Base-by-base conservation (phyloP, 257 asterid species). In the Plantago major region DNA sequence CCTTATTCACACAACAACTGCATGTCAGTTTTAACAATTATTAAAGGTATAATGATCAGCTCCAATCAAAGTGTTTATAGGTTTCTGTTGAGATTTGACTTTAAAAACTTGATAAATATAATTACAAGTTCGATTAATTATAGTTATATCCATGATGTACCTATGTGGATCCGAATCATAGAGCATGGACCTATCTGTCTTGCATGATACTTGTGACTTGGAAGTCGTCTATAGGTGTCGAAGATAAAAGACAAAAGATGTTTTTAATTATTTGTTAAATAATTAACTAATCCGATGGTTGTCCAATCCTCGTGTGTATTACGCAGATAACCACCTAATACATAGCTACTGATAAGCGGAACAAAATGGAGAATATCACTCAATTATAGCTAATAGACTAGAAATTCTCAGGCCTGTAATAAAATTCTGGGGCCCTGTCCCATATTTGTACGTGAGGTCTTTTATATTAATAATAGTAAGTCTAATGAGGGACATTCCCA, bases 151-250 rank as follows among this genome's bases (percentile, higher is more conserved):
- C 52, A 18, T 57, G 7, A 33, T 33, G 7, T 4, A 4, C 46
- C 54, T 37, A 40, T 17, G 64, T 58, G 65, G 79, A 74, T 65
- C 64, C 79, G 37, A 55, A 69, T 62, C 63, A 70, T 30, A 63
- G 38, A 70, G 71, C 73, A 19, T 49, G 65, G 58, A 56, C 71
- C 60, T 46, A 40, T 37, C 65, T 66, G 58, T 56, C 56, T 2
- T 30, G 28, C 17, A 13, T 55, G 18, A 30, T 54, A 28, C 19
- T 11, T 28, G 60, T 55, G 44, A 55, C 60, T 7, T 22, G 38
- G 37, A 11, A 10, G 58, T 10, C 38, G 58, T 52, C 38, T 46
- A 46, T 11, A 3, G 52, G 6, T 46, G 40, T 33, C 40, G 26
- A 33, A 33, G 40, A 33, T 5, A 33, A 33, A 22, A 33, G 40